Conservation (phyloP, 306 rosid species). For the Begonia peltatifolia region DNA sequence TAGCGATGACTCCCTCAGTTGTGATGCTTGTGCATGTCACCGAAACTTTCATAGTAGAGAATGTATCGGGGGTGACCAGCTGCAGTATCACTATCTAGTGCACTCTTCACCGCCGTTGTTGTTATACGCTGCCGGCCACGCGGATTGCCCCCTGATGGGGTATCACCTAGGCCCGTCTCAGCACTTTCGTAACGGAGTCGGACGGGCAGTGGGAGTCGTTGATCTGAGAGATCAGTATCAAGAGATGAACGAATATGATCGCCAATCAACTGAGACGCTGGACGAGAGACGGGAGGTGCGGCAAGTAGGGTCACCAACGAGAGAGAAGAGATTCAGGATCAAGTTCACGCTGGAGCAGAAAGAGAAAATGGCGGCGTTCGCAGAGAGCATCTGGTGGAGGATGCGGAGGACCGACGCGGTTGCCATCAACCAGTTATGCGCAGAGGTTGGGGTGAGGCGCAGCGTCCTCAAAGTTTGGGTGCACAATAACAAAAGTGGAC, state of each 20-base stretch:
- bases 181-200: not conserved
- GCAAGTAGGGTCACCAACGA: constrained; percentile 9
- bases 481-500: constrained; percentile 49
- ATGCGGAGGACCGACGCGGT: constrained; percentile 39
- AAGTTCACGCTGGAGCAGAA: constrained; percentile 53
- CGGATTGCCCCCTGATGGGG: not conserved
- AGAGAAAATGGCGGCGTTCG: constrained; percentile 40
- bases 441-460: constrained; percentile 42
- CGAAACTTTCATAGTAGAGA: constrained; percentile 15
- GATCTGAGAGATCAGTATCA: not conserved
- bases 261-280: not conserved
- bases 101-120: not conserved
- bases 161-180: not conserved
- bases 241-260: not conserved
- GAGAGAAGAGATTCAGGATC: constrained; percentile 42
- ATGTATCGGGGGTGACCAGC: not conserved
- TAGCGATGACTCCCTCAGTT: constrained; percentile 4
- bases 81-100: not conserved
- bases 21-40: constrained; percentile 16
- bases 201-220: not conserved
- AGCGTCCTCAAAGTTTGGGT: constrained; percentile 57
- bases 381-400: constrained; percentile 43
- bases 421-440: constrained; percentile 30
- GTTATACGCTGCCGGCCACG: not conserved
- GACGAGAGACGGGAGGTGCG: not conserved